phyloP scores from a whole-genome alignment of 352 stramenopile species.

The Globisporangium nunn region DNA sequence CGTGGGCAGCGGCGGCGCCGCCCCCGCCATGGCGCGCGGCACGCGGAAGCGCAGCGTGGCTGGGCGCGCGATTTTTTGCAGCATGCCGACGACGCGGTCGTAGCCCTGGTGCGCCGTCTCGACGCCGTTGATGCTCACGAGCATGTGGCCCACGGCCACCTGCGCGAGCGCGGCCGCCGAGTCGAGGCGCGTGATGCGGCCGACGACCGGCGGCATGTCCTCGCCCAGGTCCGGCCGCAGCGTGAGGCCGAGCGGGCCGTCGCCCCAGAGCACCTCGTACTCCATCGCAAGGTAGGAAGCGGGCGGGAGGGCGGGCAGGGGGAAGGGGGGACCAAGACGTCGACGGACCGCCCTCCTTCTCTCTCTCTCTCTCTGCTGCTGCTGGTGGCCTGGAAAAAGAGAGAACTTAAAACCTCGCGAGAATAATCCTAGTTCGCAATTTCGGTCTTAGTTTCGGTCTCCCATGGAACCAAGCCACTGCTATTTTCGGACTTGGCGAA shows the following conservation, averaged over 20 bases:
- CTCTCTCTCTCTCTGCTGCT: not conserved
- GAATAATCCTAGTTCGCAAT: no score
- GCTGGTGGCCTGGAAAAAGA: no score
- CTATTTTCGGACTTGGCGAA: not conserved
- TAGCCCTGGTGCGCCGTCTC: conserved; percentile 84
- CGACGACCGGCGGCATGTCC: conserved; percentile 84
- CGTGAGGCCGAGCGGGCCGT: conserved; percentile 74
- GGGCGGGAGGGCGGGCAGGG: not conserved
- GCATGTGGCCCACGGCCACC: conserved; percentile 81
- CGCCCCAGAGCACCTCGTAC: conserved; percentile 84
- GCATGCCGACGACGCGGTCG: conserved; percentile 70
- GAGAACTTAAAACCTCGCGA: no score
- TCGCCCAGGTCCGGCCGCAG: conserved; percentile 76
- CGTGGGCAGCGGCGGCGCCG: conserved; percentile 19
- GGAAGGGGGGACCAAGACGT: not conserved
- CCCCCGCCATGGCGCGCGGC: conserved; percentile 33
- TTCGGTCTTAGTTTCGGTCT: no score
- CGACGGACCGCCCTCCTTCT: not conserved
- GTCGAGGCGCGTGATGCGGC: conserved; percentile 81
- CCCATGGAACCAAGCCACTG: no score
- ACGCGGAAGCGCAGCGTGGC: conserved; percentile 80
- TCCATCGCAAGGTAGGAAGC: conserved; percentile 37
- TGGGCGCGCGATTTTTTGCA: conserved; percentile 78
- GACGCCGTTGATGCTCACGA: conserved; percentile 85
- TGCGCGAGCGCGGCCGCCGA: conserved; percentile 74